Base-by-base conservation (phyloP, 1,284 basidiomycete genomes). In the Apiotrichum akiyoshidainum region DNA sequence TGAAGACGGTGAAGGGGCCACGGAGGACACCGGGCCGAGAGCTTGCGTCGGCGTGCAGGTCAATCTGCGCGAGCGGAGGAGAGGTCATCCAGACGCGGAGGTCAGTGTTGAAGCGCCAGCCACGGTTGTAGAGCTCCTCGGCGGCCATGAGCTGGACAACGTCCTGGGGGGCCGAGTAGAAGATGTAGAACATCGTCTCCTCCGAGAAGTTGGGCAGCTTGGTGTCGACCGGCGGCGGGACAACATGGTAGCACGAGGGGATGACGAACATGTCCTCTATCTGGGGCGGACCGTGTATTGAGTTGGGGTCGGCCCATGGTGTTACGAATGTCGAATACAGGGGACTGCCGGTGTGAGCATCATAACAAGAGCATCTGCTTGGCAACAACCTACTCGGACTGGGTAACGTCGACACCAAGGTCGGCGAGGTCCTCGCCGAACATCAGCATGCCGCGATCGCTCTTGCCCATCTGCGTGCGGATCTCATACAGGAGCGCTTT, bases 121-220 rank as follows among this genome's bases (percentile, higher is more conserved):
- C 95, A 66, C 95, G 87, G 77, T 92, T 91, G 81, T 88, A 96
- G 88, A 99, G 82, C 82, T 98, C 95, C 46, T 93, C 92, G 14
- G 95, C 95, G 50, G 94, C 85, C 79, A 98, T 93, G 46, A 78
- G 68, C 77, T 99, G 95, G 64, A 97, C 81, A 35, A 89, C 86
- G 79, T 99, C 95, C 70, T 92, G 82, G 57, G 95, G 92, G 76
- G 87, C 88, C 60, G 91, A 88, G 80, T 99, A 99, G 82, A 99
- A 99, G 85, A 97, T 95, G 83, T 92, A 97, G 80, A 99, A 98
- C 41, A 99, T 80, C 33, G 95, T 98, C 80, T 99, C 95, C 78
- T 99, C 95, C 72, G 88, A 89, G 77, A 99, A 97, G 63, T 88
- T 87, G 11, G 84, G 83, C 35, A 90, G 88, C 80, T 98, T 99